Base-by-base conservation (phyloP, 805 yeast species). In the Pichia pseudocactophila region DNA sequence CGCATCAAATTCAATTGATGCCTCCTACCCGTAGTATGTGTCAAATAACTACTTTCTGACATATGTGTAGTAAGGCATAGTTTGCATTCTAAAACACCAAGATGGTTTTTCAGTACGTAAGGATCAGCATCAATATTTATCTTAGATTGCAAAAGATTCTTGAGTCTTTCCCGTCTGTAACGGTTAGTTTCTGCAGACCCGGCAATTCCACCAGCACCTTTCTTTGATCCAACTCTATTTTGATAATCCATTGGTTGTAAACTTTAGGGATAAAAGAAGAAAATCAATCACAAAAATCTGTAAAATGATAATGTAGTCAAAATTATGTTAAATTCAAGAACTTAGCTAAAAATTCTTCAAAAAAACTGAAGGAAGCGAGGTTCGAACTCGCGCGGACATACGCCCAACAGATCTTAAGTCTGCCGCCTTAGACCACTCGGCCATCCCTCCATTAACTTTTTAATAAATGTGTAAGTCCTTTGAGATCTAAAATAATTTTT, bases 181-280 rank as follows among this genome's bases (percentile, higher is more conserved):
- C 78, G 74, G 53, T 84, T 83, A 7, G 80, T 68, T 49, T 82
- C 88, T 17, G 78, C 74, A 35, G 68, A 65, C 5, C 84, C 83
- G 1, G 96, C 96, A 16, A 88, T 69, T 7, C 95, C 96, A 50
- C 96, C 97, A 25, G 82, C 76, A 30, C 96, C 96, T 58, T 85
- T 79, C 62, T 88, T 88, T 7, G 95, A 82, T 36, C 96, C 96
- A 2, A 84, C 94, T 54, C 96, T 65, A 51, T 83, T 84, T 48
- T 86, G 89, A 56, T 85, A 85, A 59, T 88, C 96, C 97, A 88
- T 88, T 6, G 32, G 46, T 4, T 7, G 13, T 9, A n/a, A 31
- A 15, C 11, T n/a, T 34, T 20, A 19, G 19, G 31, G n/a, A n/a
- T n/a, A n/a, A n/a, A n/a, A n/a, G n/a, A n/a, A n/a, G n/a, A n/a